Evolutionary conservation across 768 basidiomycete species (phyloP).

Genomic region (Rhizopogon vesiculosus): DNA sequence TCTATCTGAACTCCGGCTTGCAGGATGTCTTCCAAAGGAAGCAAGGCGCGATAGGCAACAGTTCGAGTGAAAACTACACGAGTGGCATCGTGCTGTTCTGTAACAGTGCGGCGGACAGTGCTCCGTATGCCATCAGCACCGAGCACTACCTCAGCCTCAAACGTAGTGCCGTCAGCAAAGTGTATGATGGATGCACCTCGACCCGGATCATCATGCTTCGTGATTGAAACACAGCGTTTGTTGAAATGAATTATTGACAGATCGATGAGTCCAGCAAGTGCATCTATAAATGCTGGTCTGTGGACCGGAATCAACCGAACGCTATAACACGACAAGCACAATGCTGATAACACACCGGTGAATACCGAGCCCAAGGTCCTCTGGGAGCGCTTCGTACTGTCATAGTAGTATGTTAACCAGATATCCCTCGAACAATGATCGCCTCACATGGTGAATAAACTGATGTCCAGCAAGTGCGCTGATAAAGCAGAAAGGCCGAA

Average conservation of each 20-base stretch:
- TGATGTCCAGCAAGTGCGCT: constrained; percentile 40
- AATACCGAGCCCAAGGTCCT: constrained; percentile 39
- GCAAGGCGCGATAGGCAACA: constrained; percentile 45
- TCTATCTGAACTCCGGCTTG: constrained; percentile 39
- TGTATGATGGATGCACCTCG: constrained; percentile 23
- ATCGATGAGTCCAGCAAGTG: constrained; percentile 40
- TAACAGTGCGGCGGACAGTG: constrained; percentile 33
- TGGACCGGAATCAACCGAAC: neutral
- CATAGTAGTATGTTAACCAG: neutral
- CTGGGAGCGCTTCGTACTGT: constrained; percentile 28
- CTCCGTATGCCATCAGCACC: constrained; percentile 36
- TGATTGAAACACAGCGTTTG: constrained; percentile 41
- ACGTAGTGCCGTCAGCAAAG: constrained; percentile 45
- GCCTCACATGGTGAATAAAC: constrained; percentile 40
- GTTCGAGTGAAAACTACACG: constrained; percentile 39
- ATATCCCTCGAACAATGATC: neutral
- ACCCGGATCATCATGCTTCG: constrained; percentile 16
- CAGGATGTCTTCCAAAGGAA: constrained; percentile 35
- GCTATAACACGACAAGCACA: neutral
- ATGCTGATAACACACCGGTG: constrained; percentile 33
- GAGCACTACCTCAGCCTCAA: constrained; percentile 44
- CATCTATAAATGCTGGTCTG: constrained; percentile 48
- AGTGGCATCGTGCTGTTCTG: constrained; percentile 19
- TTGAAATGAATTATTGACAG: constrained; percentile 40
- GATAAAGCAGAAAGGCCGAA: constrained; percentile 33